Percentiles rank a stretch among this genome's conserved stretches.
These are phyloP conservation scores for Tetratostichococcus sp. DNA, from an alignment of 139 green algal genomes.

Conservation along the genomic window DNA sequence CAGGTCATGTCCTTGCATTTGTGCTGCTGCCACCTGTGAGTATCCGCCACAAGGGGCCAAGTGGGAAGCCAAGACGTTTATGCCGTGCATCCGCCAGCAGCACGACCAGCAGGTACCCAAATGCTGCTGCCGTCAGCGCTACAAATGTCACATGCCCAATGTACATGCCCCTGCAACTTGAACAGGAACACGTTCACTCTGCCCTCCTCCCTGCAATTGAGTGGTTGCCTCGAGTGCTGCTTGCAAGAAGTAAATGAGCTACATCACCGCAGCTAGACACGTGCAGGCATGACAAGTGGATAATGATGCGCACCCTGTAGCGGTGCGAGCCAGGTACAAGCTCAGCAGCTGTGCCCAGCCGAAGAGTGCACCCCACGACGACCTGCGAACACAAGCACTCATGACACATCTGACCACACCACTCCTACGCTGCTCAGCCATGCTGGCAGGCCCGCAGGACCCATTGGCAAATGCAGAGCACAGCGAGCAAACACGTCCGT, in stretches of 20 bases:
- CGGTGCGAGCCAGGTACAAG: slow-evolving; percentile 30
- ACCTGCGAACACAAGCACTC: too few relatives aligned
- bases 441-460: too few relatives aligned
- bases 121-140: not conserved
- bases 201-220: not conserved
- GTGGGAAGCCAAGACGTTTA: not conserved
- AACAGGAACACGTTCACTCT: not conserved
- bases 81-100: not conserved
- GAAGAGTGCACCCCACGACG: slow-evolving; percentile 55
- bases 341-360: slow-evolving; percentile 74
- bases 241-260: not conserved
- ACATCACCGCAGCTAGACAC: too few relatives aligned
- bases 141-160: not conserved
- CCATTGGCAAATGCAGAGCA: too few relatives aligned
- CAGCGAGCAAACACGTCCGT: too few relatives aligned
- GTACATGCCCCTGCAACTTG: not conserved
- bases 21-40: not conserved
- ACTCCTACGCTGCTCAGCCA: too few relatives aligned
- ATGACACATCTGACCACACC: too few relatives aligned
- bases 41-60: not conserved
- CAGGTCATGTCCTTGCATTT: too few relatives aligned
- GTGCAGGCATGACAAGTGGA: not conserved
- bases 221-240: not conserved
- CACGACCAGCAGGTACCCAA: not conserved
- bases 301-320: slow-evolving; percentile 2